These are phyloP conservation scores for Adansonia rubrostipa DNA, from an alignment of 441 rosid species.

Conservation along the genomic window DNA sequence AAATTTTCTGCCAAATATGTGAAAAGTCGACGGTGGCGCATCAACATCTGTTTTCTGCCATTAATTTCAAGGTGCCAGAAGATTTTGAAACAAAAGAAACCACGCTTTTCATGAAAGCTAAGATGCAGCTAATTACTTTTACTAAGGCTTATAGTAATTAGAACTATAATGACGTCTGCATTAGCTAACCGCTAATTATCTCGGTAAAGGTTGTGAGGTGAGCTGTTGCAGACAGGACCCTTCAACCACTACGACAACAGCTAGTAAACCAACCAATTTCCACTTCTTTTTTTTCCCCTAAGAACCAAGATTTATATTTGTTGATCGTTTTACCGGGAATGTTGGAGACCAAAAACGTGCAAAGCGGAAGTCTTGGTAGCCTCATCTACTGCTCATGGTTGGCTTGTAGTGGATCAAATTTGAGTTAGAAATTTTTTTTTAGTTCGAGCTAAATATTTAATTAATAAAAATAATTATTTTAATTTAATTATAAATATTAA, in stretches of 20 bases:
- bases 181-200: conserved; percentile 7
- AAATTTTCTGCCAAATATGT: not conserved
- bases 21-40: not conserved
- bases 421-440: too few relatives aligned
- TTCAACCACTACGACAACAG: conserved; percentile 33
- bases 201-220: not conserved
- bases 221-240: conserved; percentile 28
- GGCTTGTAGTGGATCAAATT: too few relatives aligned
- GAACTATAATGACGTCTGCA: not conserved
- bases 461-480: too few relatives aligned
- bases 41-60: not conserved
- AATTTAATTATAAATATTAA: too few relatives aligned
- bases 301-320: not conserved
- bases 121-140: not conserved
- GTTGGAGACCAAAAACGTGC: not conserved
- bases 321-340: not conserved
- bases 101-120: not conserved
- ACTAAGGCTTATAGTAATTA: not conserved
- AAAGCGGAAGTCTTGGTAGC: conserved; percentile 27
- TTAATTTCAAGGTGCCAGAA: not conserved
- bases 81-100: not conserved
- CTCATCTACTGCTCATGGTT: not conserved
- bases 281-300: not conserved
- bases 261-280: conserved; percentile 19
- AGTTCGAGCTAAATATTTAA: too few relatives aligned